These are phyloP conservation scores for Nothophoma quercina DNA, from an alignment of 2,329 filamentous ascomycete species.

Conservation along the genomic window DNA sequence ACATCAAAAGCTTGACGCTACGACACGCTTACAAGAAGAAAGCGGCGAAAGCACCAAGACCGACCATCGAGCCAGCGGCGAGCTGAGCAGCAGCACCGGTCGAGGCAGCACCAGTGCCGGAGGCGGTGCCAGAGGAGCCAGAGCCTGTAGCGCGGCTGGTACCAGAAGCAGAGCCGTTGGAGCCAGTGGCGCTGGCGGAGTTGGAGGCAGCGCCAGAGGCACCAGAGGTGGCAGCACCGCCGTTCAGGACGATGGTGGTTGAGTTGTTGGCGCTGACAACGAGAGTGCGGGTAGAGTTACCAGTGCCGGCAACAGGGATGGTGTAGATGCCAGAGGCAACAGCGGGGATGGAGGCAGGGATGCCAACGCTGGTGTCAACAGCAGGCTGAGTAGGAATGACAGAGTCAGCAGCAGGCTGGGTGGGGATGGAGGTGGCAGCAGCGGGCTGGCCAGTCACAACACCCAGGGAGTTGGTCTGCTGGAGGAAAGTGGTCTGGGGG, in stretches of 20 bases:
- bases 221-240: slow-evolving; percentile 16
- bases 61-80: slow-evolving; percentile 42
- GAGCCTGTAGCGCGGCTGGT: slow-evolving; percentile 6
- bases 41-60: slow-evolving; percentile 47
- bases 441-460: slow-evolving; percentile 42
- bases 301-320: slow-evolving; percentile 35
- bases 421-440: slow-evolving; percentile 31
- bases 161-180: slow-evolving; percentile 22
- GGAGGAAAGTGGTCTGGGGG: slow-evolving; percentile 38
- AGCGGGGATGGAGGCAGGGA: slow-evolving; percentile 45
- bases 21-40: slow-evolving; percentile 45
- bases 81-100: slow-evolving; percentile 42
- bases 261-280: slow-evolving; percentile 47
- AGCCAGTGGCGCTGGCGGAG: slow-evolving; percentile 19
- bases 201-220: slow-evolving; percentile 24
- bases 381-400: slow-evolving; percentile 37
- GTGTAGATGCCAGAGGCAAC: slow-evolving; percentile 46
- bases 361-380: slow-evolving; percentile 31
- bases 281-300: slow-evolving; percentile 40
- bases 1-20: slow-evolving; percentile 16
- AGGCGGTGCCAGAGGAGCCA: slow-evolving; percentile 23
- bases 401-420: slow-evolving; percentile 35
- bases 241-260: slow-evolving; percentile 37
- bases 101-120: slow-evolving; percentile 23
- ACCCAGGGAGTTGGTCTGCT: slow-evolving; percentile 42